phyloP scores from a whole-genome alignment of 2,329 filamentous ascomycete genomes.

The Penicillium verrucosum region DNA sequence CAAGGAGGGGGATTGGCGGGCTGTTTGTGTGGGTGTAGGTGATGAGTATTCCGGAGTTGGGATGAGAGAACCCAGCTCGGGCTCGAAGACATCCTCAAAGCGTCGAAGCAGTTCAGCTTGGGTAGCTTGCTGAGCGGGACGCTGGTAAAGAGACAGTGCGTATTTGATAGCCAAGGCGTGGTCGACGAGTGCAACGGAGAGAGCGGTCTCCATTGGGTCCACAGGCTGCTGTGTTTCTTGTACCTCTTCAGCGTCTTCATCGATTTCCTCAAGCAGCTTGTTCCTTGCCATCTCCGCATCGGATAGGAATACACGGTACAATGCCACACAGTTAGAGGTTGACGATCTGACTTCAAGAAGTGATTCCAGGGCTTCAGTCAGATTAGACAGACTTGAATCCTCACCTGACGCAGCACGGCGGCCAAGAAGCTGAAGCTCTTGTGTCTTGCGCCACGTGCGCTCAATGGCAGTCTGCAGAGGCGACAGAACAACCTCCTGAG shows the following conservation, averaged over 20 bases:
- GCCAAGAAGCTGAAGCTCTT: conserved; percentile 75
- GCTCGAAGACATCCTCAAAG: conserved; percentile 50
- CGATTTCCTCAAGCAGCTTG: conserved; percentile 42
- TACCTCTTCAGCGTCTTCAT: conserved; percentile 48
- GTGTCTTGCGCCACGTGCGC: conserved; percentile 83
- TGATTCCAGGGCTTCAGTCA: conserved; percentile 73
- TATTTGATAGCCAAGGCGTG: conserved; percentile 85
- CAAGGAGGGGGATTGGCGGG: conserved; percentile 32
- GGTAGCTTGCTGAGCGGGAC: conserved; percentile 53
- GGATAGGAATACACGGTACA: conserved; percentile 72
- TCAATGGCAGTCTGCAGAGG: conserved; percentile 87
- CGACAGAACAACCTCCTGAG: conserved; percentile 63
- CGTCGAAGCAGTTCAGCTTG: conserved; percentile 39
- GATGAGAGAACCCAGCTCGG: conserved; percentile 63
- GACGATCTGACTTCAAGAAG: conserved; percentile 72
- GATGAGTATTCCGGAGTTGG: conserved; percentile 33
- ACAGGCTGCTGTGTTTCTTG: conserved; percentile 49
- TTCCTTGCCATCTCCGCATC: conserved; percentile 40
- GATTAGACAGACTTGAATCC: conserved; percentile 62
- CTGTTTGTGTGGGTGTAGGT: conserved; percentile 45
- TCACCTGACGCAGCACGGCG: conserved; percentile 71
- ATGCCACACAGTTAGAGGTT: conserved; percentile 72
- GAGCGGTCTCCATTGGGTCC: conserved; percentile 67
- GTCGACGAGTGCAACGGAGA: conserved; percentile 82
- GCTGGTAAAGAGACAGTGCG: conserved; percentile 66